Evolutionary conservation across 129 eudicot species (phyloP).

Genomic region (Tanacetum coccineum): DNA sequence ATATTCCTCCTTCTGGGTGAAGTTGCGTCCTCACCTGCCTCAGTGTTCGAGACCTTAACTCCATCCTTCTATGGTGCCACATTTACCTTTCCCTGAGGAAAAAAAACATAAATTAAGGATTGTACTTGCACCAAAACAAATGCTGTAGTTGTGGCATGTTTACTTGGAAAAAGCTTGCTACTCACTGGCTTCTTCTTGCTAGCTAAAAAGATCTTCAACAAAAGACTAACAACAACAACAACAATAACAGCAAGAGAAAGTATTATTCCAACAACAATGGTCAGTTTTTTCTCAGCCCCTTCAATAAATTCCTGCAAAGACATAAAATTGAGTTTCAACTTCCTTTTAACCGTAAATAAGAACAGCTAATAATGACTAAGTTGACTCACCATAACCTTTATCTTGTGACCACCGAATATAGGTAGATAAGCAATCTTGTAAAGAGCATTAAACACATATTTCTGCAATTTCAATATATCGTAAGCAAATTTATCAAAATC

Average conservation of each 20-base stretch:
- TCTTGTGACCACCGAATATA: no score
- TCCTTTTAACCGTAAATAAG: not conserved
- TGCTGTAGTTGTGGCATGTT: not conserved
- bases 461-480: no score
- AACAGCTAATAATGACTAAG: no score
- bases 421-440: no score
- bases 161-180: not conserved
- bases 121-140: not conserved
- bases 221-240: constrained; percentile 40
- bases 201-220: constrained; percentile 53
- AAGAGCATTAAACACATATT: no score
- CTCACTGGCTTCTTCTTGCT: constrained; percentile 61
- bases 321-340: not conserved
- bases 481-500: no score
- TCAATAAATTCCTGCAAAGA: constrained; percentile 66
- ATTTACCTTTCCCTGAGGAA: constrained; percentile 30
- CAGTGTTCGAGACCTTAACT: constrained; percentile 28
- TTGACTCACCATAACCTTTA: no score
- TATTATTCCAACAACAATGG: constrained; percentile 56
- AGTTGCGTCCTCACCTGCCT: constrained; percentile 42
- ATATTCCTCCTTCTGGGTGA: constrained; percentile 48
- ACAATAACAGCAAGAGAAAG: constrained; percentile 45
- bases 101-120: not conserved
- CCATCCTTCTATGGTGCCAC: constrained; percentile 32
- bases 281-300: constrained; percentile 78